A percentile compares a stretch with the other conserved stretches of the same genome.
These are phyloP conservation scores for Plasmodiophora brassicae DNA, from an alignment of 208 protist species.

Conservation along the genomic window DNA sequence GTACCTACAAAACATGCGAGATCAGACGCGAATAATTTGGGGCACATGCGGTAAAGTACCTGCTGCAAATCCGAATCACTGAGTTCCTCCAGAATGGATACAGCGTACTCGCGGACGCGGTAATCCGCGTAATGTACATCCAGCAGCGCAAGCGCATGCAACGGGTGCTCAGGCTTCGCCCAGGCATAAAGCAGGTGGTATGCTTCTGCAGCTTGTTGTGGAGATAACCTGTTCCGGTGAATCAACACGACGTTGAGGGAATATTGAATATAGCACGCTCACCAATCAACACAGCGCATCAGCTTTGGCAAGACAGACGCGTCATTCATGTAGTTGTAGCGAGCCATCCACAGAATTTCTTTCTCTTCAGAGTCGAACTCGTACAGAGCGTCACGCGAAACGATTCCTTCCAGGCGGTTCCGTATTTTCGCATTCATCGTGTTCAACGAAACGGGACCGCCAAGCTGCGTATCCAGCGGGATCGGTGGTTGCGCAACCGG, in stretches of 20 bases:
- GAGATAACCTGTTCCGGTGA: not conserved
- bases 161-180: conserved; percentile 50
- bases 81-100: conserved; percentile 45
- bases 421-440: not conserved
- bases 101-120: conserved; percentile 62
- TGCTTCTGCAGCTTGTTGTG: not conserved
- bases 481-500: not conserved
- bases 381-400: not conserved
- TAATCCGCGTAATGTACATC: conserved; percentile 68
- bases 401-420: not conserved
- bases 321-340: conserved; percentile 34
- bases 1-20: not conserved
- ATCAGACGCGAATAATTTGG: not conserved
- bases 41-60: not conserved
- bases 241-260: not conserved
- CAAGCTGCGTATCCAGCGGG: not conserved
- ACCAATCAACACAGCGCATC: conserved; percentile 50
- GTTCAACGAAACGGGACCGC: not conserved
- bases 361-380: conserved; percentile 36
- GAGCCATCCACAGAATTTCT: conserved; percentile 35
- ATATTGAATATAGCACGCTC: not conserved
- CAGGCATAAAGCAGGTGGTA: not conserved
- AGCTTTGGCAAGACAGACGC: conserved; percentile 53
- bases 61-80: conserved; percentile 41
- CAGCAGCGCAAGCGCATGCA: conserved; percentile 63